These are phyloP conservation scores for Coemansia sp. DNA, from an alignment of 192 early-diverging fungal genomes.

Conservation along the genomic window DNA sequence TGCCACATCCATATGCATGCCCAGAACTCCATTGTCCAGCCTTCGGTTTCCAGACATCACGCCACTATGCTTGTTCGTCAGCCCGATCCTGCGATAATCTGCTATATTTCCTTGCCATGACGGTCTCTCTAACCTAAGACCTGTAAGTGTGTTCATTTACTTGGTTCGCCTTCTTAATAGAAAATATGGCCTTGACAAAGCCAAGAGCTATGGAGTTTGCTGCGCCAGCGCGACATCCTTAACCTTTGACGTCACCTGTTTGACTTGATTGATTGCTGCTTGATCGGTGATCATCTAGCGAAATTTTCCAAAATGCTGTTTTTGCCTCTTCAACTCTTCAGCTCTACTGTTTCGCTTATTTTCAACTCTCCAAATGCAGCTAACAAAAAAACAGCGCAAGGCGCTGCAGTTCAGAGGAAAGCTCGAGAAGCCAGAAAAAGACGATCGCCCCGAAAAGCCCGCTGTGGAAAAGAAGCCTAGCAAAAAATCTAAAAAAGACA, in stretches of 20 bases:
- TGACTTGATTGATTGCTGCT: too few species aligned
- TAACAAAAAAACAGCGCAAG: constrained; percentile 51
- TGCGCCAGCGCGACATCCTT: too few species aligned
- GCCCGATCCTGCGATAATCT: background rate
- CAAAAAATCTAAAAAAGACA: too few species aligned
- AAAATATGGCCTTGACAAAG: too few species aligned
- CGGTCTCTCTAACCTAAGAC: too few species aligned
- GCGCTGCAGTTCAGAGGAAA: constrained; percentile 43
- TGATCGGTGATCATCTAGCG: too few species aligned
- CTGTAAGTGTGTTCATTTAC: too few species aligned
- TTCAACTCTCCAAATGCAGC: constrained; percentile 9
- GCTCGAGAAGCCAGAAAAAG: constrained; percentile 27
- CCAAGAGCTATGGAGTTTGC: too few species aligned
- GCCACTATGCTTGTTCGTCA: background rate
- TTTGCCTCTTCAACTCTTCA: background rate
- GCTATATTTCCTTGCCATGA: too few species aligned
- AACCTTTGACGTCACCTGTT: too few species aligned
- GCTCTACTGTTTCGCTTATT: background rate
- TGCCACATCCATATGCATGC: background rate
- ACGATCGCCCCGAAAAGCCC: constrained; percentile 8
- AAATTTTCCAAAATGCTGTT: background rate
- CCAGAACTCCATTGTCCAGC: too few species aligned
- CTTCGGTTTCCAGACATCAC: background rate
- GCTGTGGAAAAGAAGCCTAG: constrained; percentile 10
- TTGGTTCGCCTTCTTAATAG: too few species aligned